phyloP scores from a whole-genome alignment of 192 early-diverging fungal genomes.

The Coemansia sp. region DNA sequence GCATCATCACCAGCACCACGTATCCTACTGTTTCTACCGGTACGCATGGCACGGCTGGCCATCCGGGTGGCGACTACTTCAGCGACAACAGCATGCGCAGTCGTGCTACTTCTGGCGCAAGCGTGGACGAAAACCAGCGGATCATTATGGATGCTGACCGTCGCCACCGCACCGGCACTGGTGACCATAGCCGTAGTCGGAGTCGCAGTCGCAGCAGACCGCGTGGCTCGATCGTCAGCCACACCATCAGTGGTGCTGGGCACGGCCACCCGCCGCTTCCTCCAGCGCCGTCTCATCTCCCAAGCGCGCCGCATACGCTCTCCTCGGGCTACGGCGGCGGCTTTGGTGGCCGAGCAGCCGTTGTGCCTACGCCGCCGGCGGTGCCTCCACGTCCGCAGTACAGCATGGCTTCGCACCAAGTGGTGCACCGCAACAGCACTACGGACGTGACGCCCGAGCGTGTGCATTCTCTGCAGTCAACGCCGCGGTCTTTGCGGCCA shows the following conservation, averaged over 20 bases:
- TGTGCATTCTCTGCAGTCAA: constrained; percentile 37
- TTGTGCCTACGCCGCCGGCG: constrained; percentile 9
- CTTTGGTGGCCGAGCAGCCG: neutral
- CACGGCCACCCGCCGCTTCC: neutral
- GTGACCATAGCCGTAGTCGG: constrained; percentile 42
- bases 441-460: constrained; percentile 29
- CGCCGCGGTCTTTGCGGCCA: constrained; percentile 35
- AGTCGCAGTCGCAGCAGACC: constrained; percentile 33
- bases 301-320: neutral
- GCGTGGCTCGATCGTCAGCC: constrained; percentile 14
- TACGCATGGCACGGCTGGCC: neutral
- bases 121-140: constrained; percentile 34
- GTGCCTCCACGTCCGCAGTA: constrained; percentile 12
- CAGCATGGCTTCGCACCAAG: neutral
- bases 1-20: constrained; percentile 53
- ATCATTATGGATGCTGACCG: constrained; percentile 39
- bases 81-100: constrained; percentile 43
- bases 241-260: neutral
- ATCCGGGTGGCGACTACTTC: constrained; percentile 11
- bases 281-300: neutral
- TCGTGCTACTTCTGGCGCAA: constrained; percentile 31
- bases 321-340: neutral
- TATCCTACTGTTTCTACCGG: constrained; percentile 31
- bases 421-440: constrained; percentile 31
- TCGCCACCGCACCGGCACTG: constrained; percentile 19